Percentiles rank a stretch among this genome's conserved stretches.
Conservation (phyloP, 2,329 filamentous ascomycete genomes). For the Botrytis medusae region DNA sequence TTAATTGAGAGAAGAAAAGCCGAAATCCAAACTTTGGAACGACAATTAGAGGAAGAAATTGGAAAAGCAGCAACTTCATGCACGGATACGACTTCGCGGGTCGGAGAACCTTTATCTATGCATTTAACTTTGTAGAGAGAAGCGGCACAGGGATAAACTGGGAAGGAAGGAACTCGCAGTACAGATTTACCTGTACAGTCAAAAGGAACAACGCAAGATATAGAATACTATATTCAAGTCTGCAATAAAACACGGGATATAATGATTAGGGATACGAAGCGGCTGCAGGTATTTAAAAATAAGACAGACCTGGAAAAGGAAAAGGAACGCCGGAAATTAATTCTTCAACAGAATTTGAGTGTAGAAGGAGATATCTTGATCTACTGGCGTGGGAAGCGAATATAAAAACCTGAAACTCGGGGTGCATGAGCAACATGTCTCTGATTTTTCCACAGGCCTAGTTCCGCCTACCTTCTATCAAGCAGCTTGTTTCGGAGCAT, state of each 20-base stretch:
- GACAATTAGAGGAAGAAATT: neutral
- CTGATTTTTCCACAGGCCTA: fast-evolving
- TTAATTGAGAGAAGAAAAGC: neutral
- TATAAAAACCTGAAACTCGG: neutral
- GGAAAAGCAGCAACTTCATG: too few species aligned
- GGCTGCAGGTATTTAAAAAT: neutral
- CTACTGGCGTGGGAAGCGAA: neutral
- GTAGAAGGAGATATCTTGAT: neutral
- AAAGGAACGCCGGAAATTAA: neutral
- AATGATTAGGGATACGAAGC: neutral
- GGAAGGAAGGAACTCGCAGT: neutral
- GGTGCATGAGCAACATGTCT: neutral
- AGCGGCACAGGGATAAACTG: neutral
- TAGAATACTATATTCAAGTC: neutral
- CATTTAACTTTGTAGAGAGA: neutral
- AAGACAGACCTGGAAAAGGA: neutral
- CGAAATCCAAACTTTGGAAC: neutral
- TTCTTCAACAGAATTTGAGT: neutral
- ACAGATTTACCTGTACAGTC: neutral
- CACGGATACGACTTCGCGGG: neutral
- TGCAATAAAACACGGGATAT: neutral
- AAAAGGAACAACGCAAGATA: neutral
- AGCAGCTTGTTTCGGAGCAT: neutral
- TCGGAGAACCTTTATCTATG: neutral
- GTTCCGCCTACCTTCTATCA: neutral